Evolutionary conservation across 805 yeast species (phyloP), one percentile per base, ranked within the genome.

Genomic region (Lipomyces kockii): DNA sequence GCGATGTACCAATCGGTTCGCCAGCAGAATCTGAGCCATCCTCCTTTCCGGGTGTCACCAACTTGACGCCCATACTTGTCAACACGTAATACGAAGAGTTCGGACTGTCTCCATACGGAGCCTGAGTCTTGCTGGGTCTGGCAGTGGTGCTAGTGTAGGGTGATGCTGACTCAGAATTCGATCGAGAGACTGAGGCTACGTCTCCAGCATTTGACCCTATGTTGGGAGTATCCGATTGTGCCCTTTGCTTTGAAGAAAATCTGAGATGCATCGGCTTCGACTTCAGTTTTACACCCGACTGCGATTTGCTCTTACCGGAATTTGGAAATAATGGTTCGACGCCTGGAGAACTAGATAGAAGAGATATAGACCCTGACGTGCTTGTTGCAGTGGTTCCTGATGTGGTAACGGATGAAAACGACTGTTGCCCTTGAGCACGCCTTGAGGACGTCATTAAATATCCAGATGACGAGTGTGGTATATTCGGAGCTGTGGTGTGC

Each of bases 41-140:
- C 5, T 59, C 66, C 51, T 20, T 27, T 12, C 65, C 63, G 7
- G 69, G 65, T 35, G 61, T 55, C 51, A 63, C 70, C 3, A 67
- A 61, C 17, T 60, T 52, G 34, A 64, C 65, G 14, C 70, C 70
- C 53, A 52, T 46, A 46, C 58, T 67, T 7, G 70, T 67, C 29
- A 67, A 61, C n/a, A 63, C 62, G 52, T 63, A 67, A 54, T 67
- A 67, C 20, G 68, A 64, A 4, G 67, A 25, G 29, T 64, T 57
- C 22, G 64, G 64, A 1, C 43, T 57, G 35, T 51, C 59, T 7
- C 67, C 67, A 46, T 64, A 64, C 0, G 67, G 67, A 14, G 67
- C 67, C 25, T 64, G 58, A 4, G 32, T 22, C 32, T 29, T 55
- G 43, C 57, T 37, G 46, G 51, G n/a, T 17, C 14, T 56, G 39